Conservation (phyloP, 2,329 filamentous ascomycete species). For the Aureobasidium musti region DNA sequence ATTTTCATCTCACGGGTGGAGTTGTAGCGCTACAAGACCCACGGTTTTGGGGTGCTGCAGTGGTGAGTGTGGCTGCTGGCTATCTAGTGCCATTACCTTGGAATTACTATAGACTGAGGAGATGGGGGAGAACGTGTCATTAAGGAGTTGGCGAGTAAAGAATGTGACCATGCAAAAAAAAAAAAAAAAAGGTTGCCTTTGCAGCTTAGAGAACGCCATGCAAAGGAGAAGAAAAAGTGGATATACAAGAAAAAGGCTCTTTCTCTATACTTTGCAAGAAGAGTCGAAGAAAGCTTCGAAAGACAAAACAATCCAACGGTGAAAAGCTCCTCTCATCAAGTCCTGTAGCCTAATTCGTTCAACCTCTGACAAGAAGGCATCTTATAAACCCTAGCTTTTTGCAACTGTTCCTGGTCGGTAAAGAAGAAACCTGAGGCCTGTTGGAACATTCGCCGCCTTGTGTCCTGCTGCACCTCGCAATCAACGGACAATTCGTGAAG, state of each 20-base stretch:
- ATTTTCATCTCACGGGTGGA: background rate
- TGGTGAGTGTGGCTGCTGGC: slow-evolving; percentile 4
- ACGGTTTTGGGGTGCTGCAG: slow-evolving; percentile 2
- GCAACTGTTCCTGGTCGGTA: slow-evolving; percentile 76
- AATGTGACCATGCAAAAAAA: background rate
- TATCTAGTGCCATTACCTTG: slow-evolving; percentile 1
- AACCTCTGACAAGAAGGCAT: slow-evolving; percentile 62
- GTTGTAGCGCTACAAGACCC: slow-evolving; percentile 7
- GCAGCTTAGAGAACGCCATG: background rate
- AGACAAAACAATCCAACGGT: background rate
- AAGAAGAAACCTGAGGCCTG: slow-evolving; percentile 87
- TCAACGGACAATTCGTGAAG: slow-evolving; percentile 66
- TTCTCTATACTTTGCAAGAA: too few relatives aligned
- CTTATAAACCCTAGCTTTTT: slow-evolving; percentile 63
- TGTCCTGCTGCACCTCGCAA: slow-evolving; percentile 72
- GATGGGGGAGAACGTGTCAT: slow-evolving; percentile 4
- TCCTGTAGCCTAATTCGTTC: slow-evolving; percentile 50
- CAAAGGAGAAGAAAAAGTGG: background rate
- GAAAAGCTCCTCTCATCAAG: background rate
- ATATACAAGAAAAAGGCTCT: background rate
- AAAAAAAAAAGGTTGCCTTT: background rate
- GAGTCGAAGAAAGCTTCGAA: too few relatives aligned
- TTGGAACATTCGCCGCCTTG: slow-evolving; percentile 67
- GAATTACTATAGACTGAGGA: background rate
- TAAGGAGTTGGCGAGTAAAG: background rate